These are phyloP conservation scores for Fusarium solani-melongenae DNA, from an alignment of 2,329 filamentous ascomycete genomes.

Conservation along the genomic window DNA sequence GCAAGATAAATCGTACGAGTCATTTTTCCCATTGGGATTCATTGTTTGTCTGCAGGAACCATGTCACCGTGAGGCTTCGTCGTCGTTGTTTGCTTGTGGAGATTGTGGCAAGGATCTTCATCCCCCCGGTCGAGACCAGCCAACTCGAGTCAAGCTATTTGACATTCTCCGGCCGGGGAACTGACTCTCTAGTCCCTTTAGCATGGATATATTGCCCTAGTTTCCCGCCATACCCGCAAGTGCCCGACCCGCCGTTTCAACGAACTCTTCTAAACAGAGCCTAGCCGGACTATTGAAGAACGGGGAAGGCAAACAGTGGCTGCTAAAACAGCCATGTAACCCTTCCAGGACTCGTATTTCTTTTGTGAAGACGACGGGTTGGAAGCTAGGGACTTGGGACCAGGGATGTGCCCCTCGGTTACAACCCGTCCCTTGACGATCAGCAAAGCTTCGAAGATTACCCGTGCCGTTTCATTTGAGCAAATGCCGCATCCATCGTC, in stretches of 20 bases:
- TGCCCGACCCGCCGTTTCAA: not conserved
- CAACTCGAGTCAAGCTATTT: not conserved
- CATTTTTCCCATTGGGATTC: not conserved
- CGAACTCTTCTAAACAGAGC: not conserved
- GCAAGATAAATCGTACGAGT: not conserved
- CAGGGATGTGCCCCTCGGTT: not conserved
- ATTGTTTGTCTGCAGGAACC: not conserved
- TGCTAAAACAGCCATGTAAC: not conserved
- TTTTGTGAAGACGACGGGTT: not conserved
- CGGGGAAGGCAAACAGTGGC: not conserved
- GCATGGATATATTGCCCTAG: not conserved
- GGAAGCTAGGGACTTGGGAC: not conserved
- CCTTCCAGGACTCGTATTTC: not conserved
- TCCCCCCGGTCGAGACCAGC: not conserved
- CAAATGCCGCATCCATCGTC: not conserved
- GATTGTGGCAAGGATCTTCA: not conserved
- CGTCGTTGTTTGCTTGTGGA: not conserved
- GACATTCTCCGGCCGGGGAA: not conserved
- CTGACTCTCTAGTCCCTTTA: not conserved
- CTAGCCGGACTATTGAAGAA: not conserved
- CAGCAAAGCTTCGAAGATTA: not conserved
- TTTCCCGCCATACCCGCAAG: not conserved
- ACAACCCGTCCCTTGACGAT: not conserved
- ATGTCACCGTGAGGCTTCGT: not conserved
- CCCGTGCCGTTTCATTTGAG: not conserved